Evolutionary conservation across 371 early-diverging fungal species (phyloP), one percentile per base, ranked within the genome.

Genomic region (Massospora cicadina): DNA sequence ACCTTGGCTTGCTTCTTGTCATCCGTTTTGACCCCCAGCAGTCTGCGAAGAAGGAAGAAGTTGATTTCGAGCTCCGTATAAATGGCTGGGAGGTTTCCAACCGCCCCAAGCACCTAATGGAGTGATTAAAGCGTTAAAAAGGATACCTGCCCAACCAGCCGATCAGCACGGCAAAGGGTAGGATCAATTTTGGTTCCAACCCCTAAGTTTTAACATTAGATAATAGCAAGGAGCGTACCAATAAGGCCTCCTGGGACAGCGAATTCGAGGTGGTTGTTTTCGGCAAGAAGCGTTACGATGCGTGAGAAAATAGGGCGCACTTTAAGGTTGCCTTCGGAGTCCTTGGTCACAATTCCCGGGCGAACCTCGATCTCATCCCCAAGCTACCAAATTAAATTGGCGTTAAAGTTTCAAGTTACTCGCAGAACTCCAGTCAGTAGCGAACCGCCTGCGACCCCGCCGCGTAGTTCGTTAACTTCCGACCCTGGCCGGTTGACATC

Each of bases 401-500:
- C 43, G 43, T 43, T 10, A 43, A 43, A 17, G 43, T 10, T 17
- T 5, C 17, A 43, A 2, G 70, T 65, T 69, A 74, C 70, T 74
- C 85, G 90, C 65, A 99, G 75, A 2, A 93, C 90, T 74, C 99
- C 99, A 68, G 83, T 84, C 65, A 99, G 79, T 70, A 99, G 94
- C 65, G 91, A 91, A 43, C 99, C 99, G 79, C 99, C 99, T 68
- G 99, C 99, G 71, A 99, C 98, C 73, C 99, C 99, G 74, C 99
- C 99, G 75, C 88, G 88, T 65, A 99, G 83, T 33, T 95, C 84
- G n/a, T 84, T 82, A 31, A 96, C 87, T 71, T 93, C 93, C 55
- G 93, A 86, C 72, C 99, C 99, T 33, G 99, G 99, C 79, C 97
- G 98, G 82, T 99, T 99, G 70, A 99, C 93, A 80, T 99, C 99